Percentiles rank a stretch among this genome's conserved stretches.
Evolutionary conservation across 2,329 filamentous ascomycete genomes (phyloP).

Genomic region (Claviceps citrina): DNA sequence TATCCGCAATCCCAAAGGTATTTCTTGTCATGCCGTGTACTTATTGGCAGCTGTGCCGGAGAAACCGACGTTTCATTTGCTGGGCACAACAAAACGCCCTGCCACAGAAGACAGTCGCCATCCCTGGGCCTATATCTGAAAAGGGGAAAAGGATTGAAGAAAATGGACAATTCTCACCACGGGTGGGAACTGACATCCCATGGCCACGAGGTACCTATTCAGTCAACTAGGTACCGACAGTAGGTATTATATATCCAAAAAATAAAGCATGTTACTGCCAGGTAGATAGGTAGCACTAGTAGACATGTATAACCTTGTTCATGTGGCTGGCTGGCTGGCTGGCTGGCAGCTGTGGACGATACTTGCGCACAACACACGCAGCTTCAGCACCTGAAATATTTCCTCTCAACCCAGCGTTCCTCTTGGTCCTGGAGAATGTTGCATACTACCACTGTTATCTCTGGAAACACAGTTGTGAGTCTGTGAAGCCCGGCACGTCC

Average conservation of each 20-base stretch:
- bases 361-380: neutral
- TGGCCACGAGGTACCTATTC: too few relatives aligned
- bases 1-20: too few relatives aligned
- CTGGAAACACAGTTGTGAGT: conserved; percentile 75
- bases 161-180: neutral
- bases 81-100: neutral
- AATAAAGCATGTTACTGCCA: too few relatives aligned
- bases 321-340: neutral
- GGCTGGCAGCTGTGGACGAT: too few relatives aligned
- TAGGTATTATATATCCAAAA: too few relatives aligned
- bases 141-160: too few relatives aligned
- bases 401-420: conserved; percentile 75
- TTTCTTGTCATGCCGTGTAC: too few relatives aligned
- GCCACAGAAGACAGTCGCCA: neutral
- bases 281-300: too few relatives aligned
- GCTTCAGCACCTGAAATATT: conserved; percentile 70
- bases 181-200: neutral
- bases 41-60: too few relatives aligned
- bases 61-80: neutral
- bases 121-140: too few relatives aligned
- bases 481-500: conserved; percentile 72
- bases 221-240: too few relatives aligned
- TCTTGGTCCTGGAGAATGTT: conserved; percentile 69
- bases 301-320: too few relatives aligned
- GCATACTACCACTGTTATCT: conserved; percentile 73